These are phyloP conservation scores for Kondoa malvinella DNA, from an alignment of 768 basidiomycete genomes.

Conservation along the genomic window DNA sequence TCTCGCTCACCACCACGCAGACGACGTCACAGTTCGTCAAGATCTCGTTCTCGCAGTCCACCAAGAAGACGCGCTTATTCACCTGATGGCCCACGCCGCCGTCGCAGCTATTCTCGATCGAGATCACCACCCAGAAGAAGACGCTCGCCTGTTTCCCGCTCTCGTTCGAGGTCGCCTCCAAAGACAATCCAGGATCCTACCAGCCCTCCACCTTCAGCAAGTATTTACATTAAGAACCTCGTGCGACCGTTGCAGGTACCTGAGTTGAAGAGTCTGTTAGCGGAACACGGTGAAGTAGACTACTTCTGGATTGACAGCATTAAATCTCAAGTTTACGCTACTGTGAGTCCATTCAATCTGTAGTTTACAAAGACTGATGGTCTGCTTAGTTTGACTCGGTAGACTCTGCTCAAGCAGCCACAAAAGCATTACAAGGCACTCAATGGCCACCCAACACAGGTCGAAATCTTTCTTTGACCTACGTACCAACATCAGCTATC, in stretches of 20 bases:
- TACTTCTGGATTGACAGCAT: constrained; percentile 18
- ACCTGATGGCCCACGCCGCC: neutral
- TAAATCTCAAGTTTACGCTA: constrained; percentile 18
- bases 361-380: neutral
- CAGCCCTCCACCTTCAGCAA: constrained; percentile 9
- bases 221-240: constrained; percentile 15
- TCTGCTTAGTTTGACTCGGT: constrained; percentile 6
- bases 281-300: constrained; percentile 6
- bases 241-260: constrained; percentile 17
- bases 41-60: neutral
- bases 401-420: neutral
- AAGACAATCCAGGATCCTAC: too few relatives aligned
- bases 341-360: constrained; percentile 3
- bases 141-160: neutral
- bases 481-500: constrained; percentile 3
- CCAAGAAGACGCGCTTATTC: neutral
- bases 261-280: constrained; percentile 11
- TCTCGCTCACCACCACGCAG: neutral
- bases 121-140: neutral
- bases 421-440: neutral
- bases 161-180: constrained; percentile 3
- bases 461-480: neutral
- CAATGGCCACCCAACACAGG: constrained; percentile 2
- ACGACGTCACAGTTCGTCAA: neutral
- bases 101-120: neutral